Conservation (phyloP, 2,329 filamentous ascomycete genomes). For the Arthroderma sp. region DNA sequence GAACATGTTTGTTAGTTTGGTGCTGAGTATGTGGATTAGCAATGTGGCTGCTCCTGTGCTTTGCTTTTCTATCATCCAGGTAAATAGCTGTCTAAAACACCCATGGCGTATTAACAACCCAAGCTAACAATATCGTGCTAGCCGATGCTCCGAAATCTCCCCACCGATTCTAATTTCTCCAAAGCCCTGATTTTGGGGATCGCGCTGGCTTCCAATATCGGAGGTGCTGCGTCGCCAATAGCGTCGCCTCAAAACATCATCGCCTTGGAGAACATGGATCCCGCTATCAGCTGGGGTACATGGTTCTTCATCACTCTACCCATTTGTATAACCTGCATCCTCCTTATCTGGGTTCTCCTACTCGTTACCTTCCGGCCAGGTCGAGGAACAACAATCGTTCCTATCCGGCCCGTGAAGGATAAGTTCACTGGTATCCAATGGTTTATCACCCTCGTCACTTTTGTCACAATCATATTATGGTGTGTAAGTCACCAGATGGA, state of each 20-base stretch:
- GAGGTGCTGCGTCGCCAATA: conserved; percentile 91
- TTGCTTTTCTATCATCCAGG: conserved; percentile 95
- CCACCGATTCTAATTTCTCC: conserved; percentile 80
- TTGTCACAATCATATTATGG: conserved; percentile 81
- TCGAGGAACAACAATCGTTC: conserved; percentile 74
- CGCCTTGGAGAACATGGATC: conserved; percentile 88
- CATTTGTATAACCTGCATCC: conserved; percentile 76
- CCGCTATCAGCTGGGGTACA: conserved; percentile 77
- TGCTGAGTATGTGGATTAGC: conserved; percentile 97
- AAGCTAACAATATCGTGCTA: conserved; percentile 20
- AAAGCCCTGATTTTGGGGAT: conserved; percentile 93
- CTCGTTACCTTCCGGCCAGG: conserved; percentile 76
- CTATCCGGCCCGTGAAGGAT: conserved; percentile 81
- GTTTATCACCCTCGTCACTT: conserved; percentile 75
- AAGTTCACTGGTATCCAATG: conserved; percentile 78
- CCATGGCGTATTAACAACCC: conserved; percentile 11
- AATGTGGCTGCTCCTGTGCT: conserved; percentile 95
- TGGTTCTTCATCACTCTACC: conserved; percentile 97
- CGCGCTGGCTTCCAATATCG: conserved; percentile 86
- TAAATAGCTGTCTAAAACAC: conserved; percentile 21
- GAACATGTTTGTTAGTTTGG: conserved; percentile 96
- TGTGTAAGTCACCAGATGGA: conserved; percentile 85
- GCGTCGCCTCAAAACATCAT: conserved; percentile 97
- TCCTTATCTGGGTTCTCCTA: conserved; percentile 79
- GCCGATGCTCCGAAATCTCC: conserved; percentile 88